Base-by-base conservation (phyloP, 2,329 filamentous ascomycete species). In the Endoconidiophora polonica region DNA sequence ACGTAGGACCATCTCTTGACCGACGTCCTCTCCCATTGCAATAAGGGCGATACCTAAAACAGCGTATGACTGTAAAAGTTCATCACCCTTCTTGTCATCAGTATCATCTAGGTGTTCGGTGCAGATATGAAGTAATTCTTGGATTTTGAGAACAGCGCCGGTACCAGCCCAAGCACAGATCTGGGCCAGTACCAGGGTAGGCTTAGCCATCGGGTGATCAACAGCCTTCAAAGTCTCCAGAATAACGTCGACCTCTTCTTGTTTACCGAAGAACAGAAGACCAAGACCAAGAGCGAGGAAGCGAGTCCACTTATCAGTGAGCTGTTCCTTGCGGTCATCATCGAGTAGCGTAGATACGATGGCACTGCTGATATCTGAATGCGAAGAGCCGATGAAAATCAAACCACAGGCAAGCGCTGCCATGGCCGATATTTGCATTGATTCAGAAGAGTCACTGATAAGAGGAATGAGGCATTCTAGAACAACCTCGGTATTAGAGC, bases 121-220 rank as follows among this genome's bases (percentile, higher is more conserved):
- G 72, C 91, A 98, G 60, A 96, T 90, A 65, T 96, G 91, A 42
- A 98, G 77, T 54, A 98, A 77, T 65, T 96, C 88, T 65, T 98
- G 91, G 50, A 98, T 79, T 73, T 98, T 98, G 57, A 98, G 71
- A 52, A 98, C 91, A 6, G 91, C 90, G 55, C 93, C 91, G 43
- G 93, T 98, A 52, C 91, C 91, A 46, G 91, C 91, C 87, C 90
- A 98, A 3, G 91, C 91, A 61, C 93, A 98, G 50, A 96, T 94
- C 60, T 94, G 90, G 14, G 88, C 87, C 54, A 98, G 76, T 4
- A 96, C 86, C 1, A 86, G 84, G 1, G 90, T 94, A n/a, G 91
- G 85, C 66, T 91, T 91, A 18, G 88, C 86, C 80, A 95, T 94
- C 22, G 91, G 90, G 62, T 96, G 90, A 56, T 96, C 88, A 49